Conservation (phyloP, 345 rosid genomes). For the Lepidium africanum region DNA sequence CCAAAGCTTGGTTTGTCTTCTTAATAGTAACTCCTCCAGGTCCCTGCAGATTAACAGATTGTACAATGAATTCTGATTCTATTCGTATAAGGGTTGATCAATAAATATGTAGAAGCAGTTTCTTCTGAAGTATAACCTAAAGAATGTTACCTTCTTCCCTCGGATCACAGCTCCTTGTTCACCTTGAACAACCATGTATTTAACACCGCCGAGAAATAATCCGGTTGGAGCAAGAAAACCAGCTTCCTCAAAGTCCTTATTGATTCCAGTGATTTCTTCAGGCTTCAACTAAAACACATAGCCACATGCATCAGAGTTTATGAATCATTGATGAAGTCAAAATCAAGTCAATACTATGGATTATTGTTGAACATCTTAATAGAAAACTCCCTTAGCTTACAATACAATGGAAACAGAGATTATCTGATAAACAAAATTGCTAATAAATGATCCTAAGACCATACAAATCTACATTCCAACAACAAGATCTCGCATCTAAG, state of each 20-base stretch:
- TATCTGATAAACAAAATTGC: not conserved
- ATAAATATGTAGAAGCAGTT: not conserved
- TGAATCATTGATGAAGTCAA: not conserved
- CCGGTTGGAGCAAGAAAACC: slow-evolving; percentile 80
- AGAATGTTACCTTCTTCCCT: slow-evolving; percentile 65
- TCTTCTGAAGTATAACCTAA: not conserved
- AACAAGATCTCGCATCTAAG: not conserved
- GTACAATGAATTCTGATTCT: not conserved
- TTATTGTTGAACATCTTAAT: not conserved
- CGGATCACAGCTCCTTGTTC: slow-evolving; percentile 79
- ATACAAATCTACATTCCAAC: not conserved
- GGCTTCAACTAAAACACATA: slow-evolving; percentile 49
- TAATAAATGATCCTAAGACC: not conserved
- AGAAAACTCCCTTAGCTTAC: not conserved
- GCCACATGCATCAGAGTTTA: not conserved
- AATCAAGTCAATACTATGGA: not conserved
- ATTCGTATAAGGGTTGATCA: not conserved
- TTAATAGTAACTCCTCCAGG: slow-evolving; percentile 73
- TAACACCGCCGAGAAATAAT: slow-evolving; percentile 59
- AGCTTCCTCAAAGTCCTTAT: slow-evolving; percentile 55
- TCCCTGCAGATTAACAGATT: slow-evolving; percentile 42
- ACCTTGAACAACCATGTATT: slow-evolving; percentile 86
- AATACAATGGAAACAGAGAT: not conserved
- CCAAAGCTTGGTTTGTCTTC: slow-evolving; percentile 45
- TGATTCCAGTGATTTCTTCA: slow-evolving; percentile 42